A percentile compares a stretch with the other conserved stretches of the same genome.
Evolutionary conservation across 257 asterid species (phyloP).

Genomic region (Plantago ovata): DNA sequence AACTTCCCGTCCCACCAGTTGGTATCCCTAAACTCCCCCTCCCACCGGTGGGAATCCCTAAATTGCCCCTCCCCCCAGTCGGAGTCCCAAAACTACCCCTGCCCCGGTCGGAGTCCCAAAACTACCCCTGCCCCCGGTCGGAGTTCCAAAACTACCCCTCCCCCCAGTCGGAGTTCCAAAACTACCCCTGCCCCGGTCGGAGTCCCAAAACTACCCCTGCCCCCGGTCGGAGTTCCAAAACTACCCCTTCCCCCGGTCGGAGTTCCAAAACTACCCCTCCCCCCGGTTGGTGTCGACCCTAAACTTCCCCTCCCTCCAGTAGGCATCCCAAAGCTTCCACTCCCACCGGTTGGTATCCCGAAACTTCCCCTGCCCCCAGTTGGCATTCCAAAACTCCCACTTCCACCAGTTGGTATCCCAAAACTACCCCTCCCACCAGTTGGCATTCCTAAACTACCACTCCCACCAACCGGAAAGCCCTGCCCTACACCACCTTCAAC

Average conservation of each 20-base stretch:
- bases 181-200: constrained; percentile 16
- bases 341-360: background rate
- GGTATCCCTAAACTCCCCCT: constrained; percentile 26
- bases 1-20: constrained; percentile 21
- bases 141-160: background rate
- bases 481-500: constrained; percentile 27
- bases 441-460: constrained; percentile 17
- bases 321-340: background rate
- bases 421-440: background rate
- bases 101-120: background rate
- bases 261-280: constrained; percentile 20
- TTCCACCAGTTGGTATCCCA: constrained; percentile 17
- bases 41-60: constrained; percentile 19
- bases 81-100: background rate
- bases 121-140: background rate
- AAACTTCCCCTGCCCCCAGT: background rate
- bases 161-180: background rate
- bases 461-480: constrained; percentile 22
- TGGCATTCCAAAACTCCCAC: constrained; percentile 17
- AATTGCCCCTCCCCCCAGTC: constrained; percentile 25
- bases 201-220: background rate
- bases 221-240: background rate
- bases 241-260: constrained; percentile 20
- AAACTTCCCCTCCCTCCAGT: background rate
- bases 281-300: background rate